These are phyloP conservation scores for Brassica juncea DNA, from an alignment of 345 rosid genomes.

Conservation along the genomic window DNA sequence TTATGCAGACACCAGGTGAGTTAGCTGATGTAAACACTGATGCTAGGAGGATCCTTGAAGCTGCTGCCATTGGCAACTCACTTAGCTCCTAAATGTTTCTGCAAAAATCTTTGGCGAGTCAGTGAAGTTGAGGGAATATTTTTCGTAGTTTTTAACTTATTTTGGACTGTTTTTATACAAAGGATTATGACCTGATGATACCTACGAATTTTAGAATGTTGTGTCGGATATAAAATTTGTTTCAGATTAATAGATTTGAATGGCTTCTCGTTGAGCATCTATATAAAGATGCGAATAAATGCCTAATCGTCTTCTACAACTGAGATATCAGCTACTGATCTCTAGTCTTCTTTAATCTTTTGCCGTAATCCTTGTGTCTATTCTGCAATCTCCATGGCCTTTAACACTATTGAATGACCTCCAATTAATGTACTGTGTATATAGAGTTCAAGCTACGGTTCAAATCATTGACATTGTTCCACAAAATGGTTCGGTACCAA, in stretches of 20 bases:
- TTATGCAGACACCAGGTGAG: slow-evolving; percentile 61
- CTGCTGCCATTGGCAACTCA: slow-evolving; percentile 38
- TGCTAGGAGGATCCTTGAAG: slow-evolving; percentile 55
- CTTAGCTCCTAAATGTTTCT: background rate
- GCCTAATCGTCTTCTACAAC: slow-evolving; percentile 47
- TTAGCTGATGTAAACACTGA: slow-evolving; percentile 65
- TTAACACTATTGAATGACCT: too few species aligned
- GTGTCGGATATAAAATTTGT: background rate
- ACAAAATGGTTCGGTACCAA: too few species aligned
- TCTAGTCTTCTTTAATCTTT: background rate
- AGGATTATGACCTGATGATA: background rate
- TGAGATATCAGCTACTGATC: slow-evolving; percentile 44
- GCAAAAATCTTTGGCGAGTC: background rate
- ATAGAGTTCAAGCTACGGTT: too few species aligned
- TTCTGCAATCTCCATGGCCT: too few species aligned
- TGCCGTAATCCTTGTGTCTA: too few species aligned
- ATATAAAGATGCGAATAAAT: slow-evolving; percentile 42
- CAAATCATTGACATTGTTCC: too few species aligned
- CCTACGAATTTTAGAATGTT: background rate
- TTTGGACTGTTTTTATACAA: background rate
- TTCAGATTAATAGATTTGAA: background rate
- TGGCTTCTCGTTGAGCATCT: background rate
- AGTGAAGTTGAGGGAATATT: background rate
- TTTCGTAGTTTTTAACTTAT: background rate
- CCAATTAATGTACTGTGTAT: too few species aligned